phyloP scores from a whole-genome alignment of 805 yeast species.

The Saturnispora quitensis region DNA sequence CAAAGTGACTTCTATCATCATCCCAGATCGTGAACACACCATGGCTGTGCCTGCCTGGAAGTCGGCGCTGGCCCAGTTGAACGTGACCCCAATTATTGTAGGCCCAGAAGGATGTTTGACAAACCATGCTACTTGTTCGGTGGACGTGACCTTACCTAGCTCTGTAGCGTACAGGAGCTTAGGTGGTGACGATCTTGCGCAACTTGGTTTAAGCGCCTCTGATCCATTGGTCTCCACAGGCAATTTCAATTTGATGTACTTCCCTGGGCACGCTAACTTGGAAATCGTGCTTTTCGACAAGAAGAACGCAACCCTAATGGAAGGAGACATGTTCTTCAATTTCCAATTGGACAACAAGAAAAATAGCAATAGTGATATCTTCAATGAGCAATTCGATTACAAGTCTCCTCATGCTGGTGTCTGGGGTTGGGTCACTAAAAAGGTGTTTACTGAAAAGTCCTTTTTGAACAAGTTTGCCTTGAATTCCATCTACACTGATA shows the following conservation, averaged over 20 bases:
- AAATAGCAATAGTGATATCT: slow-evolving; percentile 19
- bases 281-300: slow-evolving; percentile 47
- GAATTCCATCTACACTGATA: slow-evolving; percentile 10
- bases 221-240: slow-evolving; percentile 29
- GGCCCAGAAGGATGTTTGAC: not conserved
- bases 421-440: slow-evolving; percentile 17
- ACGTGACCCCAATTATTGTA: not conserved
- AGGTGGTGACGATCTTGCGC: slow-evolving; percentile 15
- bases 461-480: slow-evolving; percentile 7
- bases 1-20: slow-evolving; percentile 40
- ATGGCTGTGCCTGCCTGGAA: slow-evolving; percentile 25
- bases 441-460: slow-evolving; percentile 13
- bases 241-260: slow-evolving; percentile 42
- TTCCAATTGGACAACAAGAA: slow-evolving; percentile 43
- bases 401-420: slow-evolving; percentile 36
- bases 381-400: slow-evolving; percentile 37
- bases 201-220: slow-evolving; percentile 28
- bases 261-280: slow-evolving; percentile 49
- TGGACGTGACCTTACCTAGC: not conserved
- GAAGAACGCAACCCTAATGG: slow-evolving; percentile 39
- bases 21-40: slow-evolving; percentile 60
- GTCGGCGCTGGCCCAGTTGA: not conserved
- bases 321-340: slow-evolving; percentile 56
- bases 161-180: not conserved
- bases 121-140: not conserved